Conservation (phyloP, 345 rosid genomes). For the Eucalyptus curtisii region DNA sequence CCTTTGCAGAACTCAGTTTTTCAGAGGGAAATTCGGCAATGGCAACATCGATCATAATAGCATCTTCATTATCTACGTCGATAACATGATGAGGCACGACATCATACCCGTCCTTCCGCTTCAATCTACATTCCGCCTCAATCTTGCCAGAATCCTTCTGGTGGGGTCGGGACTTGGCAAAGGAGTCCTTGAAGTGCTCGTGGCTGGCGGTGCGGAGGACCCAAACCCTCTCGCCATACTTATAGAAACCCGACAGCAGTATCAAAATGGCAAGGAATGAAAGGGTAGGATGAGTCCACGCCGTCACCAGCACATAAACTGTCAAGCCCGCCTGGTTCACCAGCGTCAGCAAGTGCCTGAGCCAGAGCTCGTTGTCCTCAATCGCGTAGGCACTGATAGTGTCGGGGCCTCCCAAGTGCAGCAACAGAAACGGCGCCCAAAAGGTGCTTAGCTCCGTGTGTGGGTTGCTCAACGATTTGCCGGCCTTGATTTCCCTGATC, state of each 20-base stretch:
- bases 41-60: too few relatives aligned
- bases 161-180: accelerated
- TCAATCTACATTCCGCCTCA: accelerated
- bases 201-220: neutral
- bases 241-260: neutral
- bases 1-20: accelerated
- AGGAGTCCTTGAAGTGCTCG: neutral
- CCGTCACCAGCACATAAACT: accelerated
- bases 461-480: neutral
- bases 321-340: neutral
- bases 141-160: neutral
- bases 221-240: constrained; percentile 6
- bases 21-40: accelerated
- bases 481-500: neutral
- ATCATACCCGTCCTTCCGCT: accelerated
- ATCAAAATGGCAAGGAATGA: neutral
- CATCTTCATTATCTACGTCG: too few relatives aligned
- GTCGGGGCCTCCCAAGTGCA: neutral
- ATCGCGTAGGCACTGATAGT: neutral
- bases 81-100: too few relatives aligned
- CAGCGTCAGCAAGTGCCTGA: accelerated
- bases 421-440: neutral
- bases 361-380: neutral
- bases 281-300: neutral
- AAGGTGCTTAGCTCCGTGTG: neutral